Evolutionary conservation across 1,284 basidiomycete genomes (phyloP).

Genomic region (Ceratobasidium sp.): DNA sequence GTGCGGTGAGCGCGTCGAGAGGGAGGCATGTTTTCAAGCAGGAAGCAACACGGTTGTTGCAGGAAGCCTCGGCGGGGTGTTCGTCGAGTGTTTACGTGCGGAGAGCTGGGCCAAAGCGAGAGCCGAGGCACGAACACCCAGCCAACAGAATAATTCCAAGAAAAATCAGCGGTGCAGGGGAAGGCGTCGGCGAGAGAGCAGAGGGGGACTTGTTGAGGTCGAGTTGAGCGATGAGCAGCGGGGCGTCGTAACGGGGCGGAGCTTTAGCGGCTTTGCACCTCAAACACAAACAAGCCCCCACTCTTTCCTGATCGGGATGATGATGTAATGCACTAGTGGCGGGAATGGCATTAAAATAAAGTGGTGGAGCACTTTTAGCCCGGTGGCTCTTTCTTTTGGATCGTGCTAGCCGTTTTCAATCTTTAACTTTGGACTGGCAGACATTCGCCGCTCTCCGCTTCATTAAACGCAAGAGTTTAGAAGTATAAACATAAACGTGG

Average conservation of each 20-base stretch:
- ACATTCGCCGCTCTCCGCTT: too few species aligned
- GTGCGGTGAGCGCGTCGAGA: not conserved
- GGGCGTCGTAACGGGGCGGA: not conserved
- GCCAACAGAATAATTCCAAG: too few species aligned
- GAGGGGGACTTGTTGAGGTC: not conserved
- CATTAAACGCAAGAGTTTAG: not conserved
- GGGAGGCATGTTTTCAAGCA: not conserved
- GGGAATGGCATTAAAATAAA: not conserved
- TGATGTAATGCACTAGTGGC: not conserved
- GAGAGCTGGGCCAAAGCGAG: too few species aligned
- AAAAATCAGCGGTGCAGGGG: too few species aligned
- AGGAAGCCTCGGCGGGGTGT: too few species aligned
- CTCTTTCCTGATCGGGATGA: slow-evolving; percentile 18
- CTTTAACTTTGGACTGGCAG: too few species aligned
- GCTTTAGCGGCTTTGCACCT: not conserved
- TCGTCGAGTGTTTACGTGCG: too few species aligned
- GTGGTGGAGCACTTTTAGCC: not conserved
- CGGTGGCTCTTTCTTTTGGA: too few species aligned
- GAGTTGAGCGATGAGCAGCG: not conserved
- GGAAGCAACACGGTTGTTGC: too few species aligned
- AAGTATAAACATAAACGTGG: not conserved
- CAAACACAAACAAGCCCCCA: slow-evolving; percentile 41
- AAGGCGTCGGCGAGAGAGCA: too few species aligned
- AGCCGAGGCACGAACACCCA: too few species aligned
- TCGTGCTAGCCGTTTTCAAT: too few species aligned